These are phyloP conservation scores for Tetrahymena borealis DNA, from an alignment of 73 alveolate species.

Conservation along the genomic window DNA sequence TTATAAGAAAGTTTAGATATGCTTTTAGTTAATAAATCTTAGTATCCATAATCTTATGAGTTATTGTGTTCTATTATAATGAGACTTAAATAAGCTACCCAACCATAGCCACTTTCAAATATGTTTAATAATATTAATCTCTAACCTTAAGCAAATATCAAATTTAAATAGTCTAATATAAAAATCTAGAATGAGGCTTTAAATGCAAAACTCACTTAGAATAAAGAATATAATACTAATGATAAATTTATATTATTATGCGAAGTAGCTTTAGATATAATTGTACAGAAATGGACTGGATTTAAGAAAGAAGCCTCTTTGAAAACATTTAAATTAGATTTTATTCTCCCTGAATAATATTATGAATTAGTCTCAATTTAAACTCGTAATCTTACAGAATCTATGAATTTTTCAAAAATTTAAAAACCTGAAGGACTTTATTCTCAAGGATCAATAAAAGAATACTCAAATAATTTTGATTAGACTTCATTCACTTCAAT, in stretches of 20 bases:
- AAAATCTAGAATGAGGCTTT: not conserved
- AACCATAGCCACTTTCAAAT: not conserved
- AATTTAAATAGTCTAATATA: not conserved
- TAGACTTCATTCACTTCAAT: not conserved
- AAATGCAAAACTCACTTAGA: not conserved
- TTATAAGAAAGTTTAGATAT: not conserved
- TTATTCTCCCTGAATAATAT: not conserved
- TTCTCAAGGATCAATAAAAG: not conserved
- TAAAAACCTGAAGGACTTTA: not conserved
- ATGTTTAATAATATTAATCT: not conserved
- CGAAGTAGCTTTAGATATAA: not conserved
- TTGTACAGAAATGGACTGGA: not conserved
- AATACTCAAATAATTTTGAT: not conserved
- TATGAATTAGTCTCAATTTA: not conserved
- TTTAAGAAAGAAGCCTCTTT: not conserved
- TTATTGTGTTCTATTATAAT: not conserved
- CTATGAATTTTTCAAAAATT: not conserved
- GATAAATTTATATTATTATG: not conserved
- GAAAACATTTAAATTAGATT: not conserved
- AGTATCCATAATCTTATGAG: not conserved
- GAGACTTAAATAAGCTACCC: not conserved
- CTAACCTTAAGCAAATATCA: not conserved
- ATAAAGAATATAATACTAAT: not conserved
- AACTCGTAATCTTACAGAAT: not conserved
- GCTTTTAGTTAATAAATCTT: not conserved